A percentile compares a stretch with the other conserved stretches of the same genome.
phyloP scores from a whole-genome alignment of 257 asterid species.

The Scutellaria barbata region DNA sequence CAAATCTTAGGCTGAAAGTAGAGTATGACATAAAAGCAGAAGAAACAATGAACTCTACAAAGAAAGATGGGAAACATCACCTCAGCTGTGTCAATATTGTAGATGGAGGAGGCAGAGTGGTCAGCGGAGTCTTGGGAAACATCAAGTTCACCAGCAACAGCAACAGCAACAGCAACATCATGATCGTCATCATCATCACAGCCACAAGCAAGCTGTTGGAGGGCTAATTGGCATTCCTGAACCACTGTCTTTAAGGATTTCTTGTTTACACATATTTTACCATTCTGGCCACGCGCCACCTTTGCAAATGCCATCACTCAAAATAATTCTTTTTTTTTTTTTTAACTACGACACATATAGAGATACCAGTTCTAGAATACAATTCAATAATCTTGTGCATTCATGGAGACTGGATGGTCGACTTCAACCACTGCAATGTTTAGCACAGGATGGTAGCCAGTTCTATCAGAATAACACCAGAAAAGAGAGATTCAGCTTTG shows the following conservation, averaged over 20 bases:
- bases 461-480: too few species aligned
- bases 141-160: conserved; percentile 37
- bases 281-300: conserved; percentile 48
- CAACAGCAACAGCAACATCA: conserved; percentile 39
- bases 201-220: conserved; percentile 72
- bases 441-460: too few species aligned
- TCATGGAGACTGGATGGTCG: conserved; percentile 15
- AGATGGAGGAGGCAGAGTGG: conserved; percentile 42
- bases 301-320: conserved; percentile 41
- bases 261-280: conserved; percentile 69
- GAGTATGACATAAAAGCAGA: neutral
- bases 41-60: conserved; percentile 9
- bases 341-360: neutral
- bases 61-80: conserved; percentile 37
- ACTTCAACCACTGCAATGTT: too few species aligned
- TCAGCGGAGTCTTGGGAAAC: conserved; percentile 38
- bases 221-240: conserved; percentile 80
- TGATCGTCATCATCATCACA: conserved; percentile 41
- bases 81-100: conserved; percentile 64
- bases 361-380: conserved; percentile 21
- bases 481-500: too few species aligned
- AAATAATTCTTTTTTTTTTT: conserved; percentile 22
- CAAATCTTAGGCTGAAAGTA: conserved; percentile 4
- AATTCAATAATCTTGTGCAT: conserved; percentile 8
- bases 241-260: conserved; percentile 75